These are phyloP conservation scores for Cubamyces sp. DNA, from an alignment of 768 basidiomycete genomes.

Conservation along the genomic window DNA sequence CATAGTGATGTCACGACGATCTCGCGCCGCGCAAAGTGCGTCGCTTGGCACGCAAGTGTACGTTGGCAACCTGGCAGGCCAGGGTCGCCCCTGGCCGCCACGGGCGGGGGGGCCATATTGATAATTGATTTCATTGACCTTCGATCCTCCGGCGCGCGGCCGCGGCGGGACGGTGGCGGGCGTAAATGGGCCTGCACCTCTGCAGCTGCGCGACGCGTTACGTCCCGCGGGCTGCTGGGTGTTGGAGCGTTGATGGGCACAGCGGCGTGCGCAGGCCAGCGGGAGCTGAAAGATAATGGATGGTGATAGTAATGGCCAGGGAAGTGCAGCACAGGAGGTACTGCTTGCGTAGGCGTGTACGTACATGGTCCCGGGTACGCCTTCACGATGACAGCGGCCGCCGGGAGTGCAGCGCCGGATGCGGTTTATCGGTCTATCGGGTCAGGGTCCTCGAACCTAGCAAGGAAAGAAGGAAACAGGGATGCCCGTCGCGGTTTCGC, in stretches of 20 bases:
- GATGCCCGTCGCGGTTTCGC: too few species aligned
- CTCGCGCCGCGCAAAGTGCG: slow-evolving; percentile 21
- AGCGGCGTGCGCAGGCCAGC: slow-evolving; percentile 1
- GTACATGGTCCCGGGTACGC: neutral
- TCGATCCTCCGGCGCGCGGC: slow-evolving; percentile 4
- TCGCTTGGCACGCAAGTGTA: neutral
- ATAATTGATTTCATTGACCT: neutral
- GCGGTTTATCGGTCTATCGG: neutral
- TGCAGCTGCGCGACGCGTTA: too few species aligned
- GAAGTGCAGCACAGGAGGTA: too few species aligned
- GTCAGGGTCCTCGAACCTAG: neutral
- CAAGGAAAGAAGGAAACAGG: neutral
- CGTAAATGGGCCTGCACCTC: too few species aligned
- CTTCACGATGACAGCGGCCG: slow-evolving; percentile 16
- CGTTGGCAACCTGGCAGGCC: neutral
- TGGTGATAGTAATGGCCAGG: too few species aligned
- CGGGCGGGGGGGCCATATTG: neutral
- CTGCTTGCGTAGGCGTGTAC: too few species aligned
- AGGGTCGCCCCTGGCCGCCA: too few species aligned
- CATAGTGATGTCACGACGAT: slow-evolving; percentile 24
- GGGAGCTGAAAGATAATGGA: slow-evolving; percentile 2
- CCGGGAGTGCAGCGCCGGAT: slow-evolving; percentile 18
- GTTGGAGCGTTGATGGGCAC: neutral
- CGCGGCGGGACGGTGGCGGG: neutral
- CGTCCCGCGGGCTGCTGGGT: slow-evolving; percentile 3